Evolutionary conservation across 2,329 filamentous ascomycete genomes (phyloP).

Genomic region (Colletotrichum cordylinicola): DNA sequence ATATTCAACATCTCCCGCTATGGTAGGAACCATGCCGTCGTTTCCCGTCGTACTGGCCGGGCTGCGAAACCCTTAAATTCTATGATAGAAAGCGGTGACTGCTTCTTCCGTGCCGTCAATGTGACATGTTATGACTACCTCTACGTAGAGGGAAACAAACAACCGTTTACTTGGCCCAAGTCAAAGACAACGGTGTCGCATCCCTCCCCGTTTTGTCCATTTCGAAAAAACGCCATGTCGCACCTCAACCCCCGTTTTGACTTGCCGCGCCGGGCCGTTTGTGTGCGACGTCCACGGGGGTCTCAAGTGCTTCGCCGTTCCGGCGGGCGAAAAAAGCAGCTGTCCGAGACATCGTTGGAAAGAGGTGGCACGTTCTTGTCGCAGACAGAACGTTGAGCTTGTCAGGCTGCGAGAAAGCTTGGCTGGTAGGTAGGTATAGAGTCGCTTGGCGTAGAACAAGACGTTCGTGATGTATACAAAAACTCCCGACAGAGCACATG

Average conservation of each 20-base stretch:
- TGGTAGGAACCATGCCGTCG: fast-evolving
- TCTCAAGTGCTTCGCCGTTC: neutral
- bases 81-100: neutral
- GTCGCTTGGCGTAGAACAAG: neutral
- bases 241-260: neutral
- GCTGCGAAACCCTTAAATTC: neutral
- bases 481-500: too few relatives aligned
- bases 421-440: neutral
- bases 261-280: neutral
- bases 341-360: neutral
- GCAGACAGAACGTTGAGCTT: neutral
- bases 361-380: neutral
- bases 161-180: neutral
- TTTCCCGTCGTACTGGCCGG: neutral
- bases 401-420: neutral
- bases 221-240: too few relatives aligned
- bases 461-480: too few relatives aligned
- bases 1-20: neutral
- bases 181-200: neutral
- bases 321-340: neutral
- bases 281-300: neutral
- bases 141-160: neutral
- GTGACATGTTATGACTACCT: neutral
- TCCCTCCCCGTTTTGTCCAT: neutral
- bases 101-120: neutral